These are phyloP conservation scores for Ceriops decandra DNA, from an alignment of 345 rosid species.

Conservation along the genomic window DNA sequence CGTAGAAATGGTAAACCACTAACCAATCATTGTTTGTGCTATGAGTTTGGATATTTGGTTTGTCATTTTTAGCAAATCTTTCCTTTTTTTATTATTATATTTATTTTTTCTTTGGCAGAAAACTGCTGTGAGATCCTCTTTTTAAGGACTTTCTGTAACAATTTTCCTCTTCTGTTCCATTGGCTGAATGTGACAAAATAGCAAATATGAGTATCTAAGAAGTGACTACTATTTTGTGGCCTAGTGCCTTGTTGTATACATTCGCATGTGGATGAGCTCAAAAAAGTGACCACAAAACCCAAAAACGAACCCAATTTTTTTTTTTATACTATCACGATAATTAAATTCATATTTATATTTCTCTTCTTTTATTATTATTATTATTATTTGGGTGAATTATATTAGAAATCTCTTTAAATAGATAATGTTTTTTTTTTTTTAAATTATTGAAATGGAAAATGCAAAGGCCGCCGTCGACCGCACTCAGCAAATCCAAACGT, in stretches of 20 bases:
- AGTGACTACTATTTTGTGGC: too few species aligned
- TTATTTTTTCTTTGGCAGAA: slow-evolving; percentile 12
- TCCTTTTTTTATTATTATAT: background rate
- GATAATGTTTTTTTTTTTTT: too few species aligned
- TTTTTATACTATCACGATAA: too few species aligned
- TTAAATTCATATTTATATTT: too few species aligned
- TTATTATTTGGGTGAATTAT: too few species aligned
- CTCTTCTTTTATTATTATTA: too few species aligned
- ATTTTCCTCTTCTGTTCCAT: slow-evolving; percentile 12
- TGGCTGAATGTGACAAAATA: slow-evolving; percentile 26
- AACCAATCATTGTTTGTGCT: background rate
- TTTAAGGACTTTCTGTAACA: slow-evolving; percentile 12
- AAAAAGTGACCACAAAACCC: background rate
- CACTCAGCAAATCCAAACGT: background rate
- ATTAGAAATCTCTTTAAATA: too few species aligned
- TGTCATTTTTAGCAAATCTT: slow-evolving; percentile 17
- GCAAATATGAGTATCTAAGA: slow-evolving; percentile 18
- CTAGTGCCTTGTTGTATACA: background rate
- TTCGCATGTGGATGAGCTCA: slow-evolving; percentile 1
- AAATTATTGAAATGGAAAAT: background rate
- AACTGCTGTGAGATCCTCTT: slow-evolving; percentile 18
- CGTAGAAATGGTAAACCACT: background rate
- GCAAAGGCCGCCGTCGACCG: background rate
- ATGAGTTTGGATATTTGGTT: background rate
- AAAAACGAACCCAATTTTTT: background rate